These are phyloP conservation scores for Xylariaceae sp. DNA, from an alignment of 2,329 filamentous ascomycete genomes.

Conservation along the genomic window DNA sequence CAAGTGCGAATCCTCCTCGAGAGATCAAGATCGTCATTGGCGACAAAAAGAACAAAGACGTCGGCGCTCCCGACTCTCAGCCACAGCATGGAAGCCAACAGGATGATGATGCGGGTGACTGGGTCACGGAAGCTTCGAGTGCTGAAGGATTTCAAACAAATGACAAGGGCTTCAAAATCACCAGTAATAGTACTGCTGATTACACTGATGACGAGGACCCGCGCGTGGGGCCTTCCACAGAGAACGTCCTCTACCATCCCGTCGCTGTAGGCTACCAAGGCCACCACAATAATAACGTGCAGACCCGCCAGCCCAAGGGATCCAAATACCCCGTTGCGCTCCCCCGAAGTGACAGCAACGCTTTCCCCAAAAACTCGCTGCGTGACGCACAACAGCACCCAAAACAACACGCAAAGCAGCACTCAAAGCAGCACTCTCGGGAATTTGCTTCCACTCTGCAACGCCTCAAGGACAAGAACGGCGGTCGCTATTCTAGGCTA, in stretches of 20 bases:
- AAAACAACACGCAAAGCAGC: constrained; percentile 3
- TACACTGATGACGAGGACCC: neutral
- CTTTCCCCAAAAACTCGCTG: constrained; percentile 18
- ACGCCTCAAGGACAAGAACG: too few relatives aligned
- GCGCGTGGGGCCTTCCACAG: too few relatives aligned
- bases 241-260: too few relatives aligned
- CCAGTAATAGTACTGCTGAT: neutral
- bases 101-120: constrained; percentile 34
- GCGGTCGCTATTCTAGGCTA: constrained; percentile 17
- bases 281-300: constrained; percentile 6
- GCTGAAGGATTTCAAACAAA: too few relatives aligned
- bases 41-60: too few relatives aligned
- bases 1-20: too few relatives aligned
- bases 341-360: constrained; percentile 13
- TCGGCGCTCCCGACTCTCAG: too few relatives aligned
- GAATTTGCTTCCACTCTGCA: too few relatives aligned
- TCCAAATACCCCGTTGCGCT: constrained; percentile 14
- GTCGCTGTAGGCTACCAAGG: too few relatives aligned
- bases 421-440: constrained; percentile 20
- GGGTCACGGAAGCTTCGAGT: constrained; percentile 40
- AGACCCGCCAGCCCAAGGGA: constrained; percentile 16
- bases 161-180: constrained; percentile 16
- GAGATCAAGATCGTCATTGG: too few relatives aligned
- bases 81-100: too few relatives aligned
- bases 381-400: constrained; percentile 2